phyloP scores from a whole-genome alignment of 2,329 filamentous ascomycete genomes.

The Talaromyces sp. region DNA sequence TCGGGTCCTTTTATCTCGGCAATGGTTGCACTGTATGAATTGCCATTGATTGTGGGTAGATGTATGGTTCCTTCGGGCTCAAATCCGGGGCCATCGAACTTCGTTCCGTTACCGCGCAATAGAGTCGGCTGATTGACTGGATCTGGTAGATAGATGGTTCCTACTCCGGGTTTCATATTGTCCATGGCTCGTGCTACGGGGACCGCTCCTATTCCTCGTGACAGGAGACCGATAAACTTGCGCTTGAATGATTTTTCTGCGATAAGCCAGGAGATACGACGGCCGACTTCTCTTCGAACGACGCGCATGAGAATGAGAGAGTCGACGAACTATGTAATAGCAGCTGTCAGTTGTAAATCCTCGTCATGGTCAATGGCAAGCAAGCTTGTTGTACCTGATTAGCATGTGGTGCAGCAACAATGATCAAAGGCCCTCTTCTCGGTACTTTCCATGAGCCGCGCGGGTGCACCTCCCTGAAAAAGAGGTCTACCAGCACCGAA shows the following conservation, averaged over 20 bases:
- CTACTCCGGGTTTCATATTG: constrained; percentile 72
- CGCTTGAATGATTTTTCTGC: constrained; percentile 93
- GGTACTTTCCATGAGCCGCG: constrained; percentile 94
- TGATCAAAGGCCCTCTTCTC: constrained; percentile 80
- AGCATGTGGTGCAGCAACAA: constrained; percentile 94
- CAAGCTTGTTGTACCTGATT: constrained; percentile 66
- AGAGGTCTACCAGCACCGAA: constrained; percentile 79
- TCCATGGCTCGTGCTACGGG: constrained; percentile 93
- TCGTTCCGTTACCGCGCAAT: constrained; percentile 73
- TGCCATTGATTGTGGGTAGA: constrained; percentile 77
- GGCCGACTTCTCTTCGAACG: constrained; percentile 78
- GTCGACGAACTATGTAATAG: constrained; percentile 73
- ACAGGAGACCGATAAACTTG: constrained; percentile 81
- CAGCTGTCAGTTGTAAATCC: constrained; percentile 17
- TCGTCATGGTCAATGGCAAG: background rate
- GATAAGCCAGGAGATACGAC: constrained; percentile 87
- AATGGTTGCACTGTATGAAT: constrained; percentile 78
- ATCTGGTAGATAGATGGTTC: constrained; percentile 84
- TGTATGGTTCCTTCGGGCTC: constrained; percentile 81
- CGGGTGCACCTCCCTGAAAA: constrained; percentile 97
- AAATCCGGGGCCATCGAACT: constrained; percentile 70
- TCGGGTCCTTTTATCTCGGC: constrained; percentile 74
- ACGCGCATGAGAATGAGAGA: constrained; percentile 90
- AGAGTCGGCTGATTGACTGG: constrained; percentile 79
- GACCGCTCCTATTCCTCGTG: constrained; percentile 79